Evolutionary conservation across 2,329 filamentous ascomycete genomes (phyloP).

Genomic region (Venturia carpophila): DNA sequence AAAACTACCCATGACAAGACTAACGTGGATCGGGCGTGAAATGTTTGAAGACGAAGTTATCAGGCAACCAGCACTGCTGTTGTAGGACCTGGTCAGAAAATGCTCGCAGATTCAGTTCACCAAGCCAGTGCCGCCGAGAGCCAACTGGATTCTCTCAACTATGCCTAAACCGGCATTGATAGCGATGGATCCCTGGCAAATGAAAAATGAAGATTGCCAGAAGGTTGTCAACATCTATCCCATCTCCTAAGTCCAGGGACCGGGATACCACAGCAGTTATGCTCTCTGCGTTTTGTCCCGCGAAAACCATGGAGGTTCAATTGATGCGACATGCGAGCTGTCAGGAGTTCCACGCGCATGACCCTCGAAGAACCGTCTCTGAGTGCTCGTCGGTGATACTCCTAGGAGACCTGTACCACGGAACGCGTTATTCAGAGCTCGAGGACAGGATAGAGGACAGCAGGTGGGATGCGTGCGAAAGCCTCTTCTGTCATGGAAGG

Average conservation of each 20-base stretch:
- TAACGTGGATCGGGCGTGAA: no score
- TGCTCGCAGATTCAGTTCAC: neutral
- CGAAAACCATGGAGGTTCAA: no score
- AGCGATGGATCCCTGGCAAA: neutral
- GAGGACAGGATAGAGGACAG: neutral
- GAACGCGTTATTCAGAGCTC: neutral
- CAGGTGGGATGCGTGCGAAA: neutral
- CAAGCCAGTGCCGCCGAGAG: no score
- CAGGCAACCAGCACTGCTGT: neutral
- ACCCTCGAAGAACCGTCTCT: neutral
- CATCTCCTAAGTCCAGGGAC: no score
- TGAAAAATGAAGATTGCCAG: no score
- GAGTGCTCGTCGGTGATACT: neutral
- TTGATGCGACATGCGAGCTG: neutral
- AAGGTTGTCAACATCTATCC: no score
- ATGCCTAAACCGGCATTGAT: no score
- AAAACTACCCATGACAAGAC: no score
- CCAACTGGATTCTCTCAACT: no score
- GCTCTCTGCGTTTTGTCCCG: no score
- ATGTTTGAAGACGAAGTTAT: no score
- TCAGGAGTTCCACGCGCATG: neutral
- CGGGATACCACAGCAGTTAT: no score
- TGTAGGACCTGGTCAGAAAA: conserved; percentile 1
- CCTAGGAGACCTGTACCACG: neutral
- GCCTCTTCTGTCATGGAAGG: neutral